These are phyloP conservation scores for Solanum microdontum DNA, from an alignment of 257 asterid species.

Conservation along the genomic window DNA sequence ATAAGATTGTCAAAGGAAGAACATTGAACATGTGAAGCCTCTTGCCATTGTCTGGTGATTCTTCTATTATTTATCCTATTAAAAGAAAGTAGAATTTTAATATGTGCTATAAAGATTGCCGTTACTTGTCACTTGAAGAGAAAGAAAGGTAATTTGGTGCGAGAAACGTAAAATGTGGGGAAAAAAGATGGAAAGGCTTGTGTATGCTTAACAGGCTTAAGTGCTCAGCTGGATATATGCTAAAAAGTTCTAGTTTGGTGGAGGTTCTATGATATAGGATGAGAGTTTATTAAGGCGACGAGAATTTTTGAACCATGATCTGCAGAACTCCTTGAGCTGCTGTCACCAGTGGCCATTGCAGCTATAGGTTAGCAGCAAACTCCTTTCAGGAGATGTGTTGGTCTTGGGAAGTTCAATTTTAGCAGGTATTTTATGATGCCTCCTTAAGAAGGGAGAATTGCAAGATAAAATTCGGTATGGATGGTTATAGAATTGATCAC, in stretches of 20 bases:
- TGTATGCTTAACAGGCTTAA: background rate
- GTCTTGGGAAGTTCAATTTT: background rate
- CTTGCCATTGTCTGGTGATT: background rate
- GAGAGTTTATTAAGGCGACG: background rate
- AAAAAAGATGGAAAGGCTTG: background rate
- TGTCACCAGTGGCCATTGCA: background rate
- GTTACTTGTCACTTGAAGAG: background rate
- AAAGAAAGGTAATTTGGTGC: background rate
- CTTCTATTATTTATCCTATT: background rate
- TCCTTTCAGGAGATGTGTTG: background rate
- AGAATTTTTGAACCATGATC: background rate
- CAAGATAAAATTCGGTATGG: background rate
- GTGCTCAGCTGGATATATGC: background rate
- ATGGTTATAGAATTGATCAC: background rate
- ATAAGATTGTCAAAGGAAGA: background rate
- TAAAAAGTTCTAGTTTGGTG: background rate
- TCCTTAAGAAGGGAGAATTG: background rate
- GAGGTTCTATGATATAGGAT: background rate
- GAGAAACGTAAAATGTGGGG: background rate
- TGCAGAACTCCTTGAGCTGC: background rate
- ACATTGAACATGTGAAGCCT: background rate
- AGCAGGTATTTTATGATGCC: background rate
- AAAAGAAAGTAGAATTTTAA: background rate
- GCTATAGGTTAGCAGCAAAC: background rate
- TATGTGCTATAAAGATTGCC: too few species aligned